Conservation (phyloP, 2,329 filamentous ascomycete genomes). For the Fusarium agapanthi region DNA sequence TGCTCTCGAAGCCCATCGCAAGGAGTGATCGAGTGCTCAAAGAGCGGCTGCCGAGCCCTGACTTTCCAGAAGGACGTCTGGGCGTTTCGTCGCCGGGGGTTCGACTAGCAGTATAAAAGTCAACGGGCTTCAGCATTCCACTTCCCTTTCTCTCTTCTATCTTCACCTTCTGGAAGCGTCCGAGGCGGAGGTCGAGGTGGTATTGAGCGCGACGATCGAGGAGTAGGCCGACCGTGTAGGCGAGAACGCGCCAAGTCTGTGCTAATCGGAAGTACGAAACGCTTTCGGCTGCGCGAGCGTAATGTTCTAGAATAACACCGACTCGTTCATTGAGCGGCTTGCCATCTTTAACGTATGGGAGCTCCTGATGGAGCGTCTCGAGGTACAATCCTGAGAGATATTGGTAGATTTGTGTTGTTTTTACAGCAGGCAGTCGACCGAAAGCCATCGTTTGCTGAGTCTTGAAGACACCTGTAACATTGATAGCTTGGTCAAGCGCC, state of each 20-base stretch:
- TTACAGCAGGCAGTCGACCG: slow-evolving; percentile 63
- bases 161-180: slow-evolving; percentile 49
- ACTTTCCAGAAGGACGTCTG: slow-evolving; percentile 43
- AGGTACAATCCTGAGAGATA: slow-evolving; percentile 67
- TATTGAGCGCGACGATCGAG: slow-evolving; percentile 64
- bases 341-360: slow-evolving; percentile 53
- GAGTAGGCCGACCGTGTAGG: slow-evolving; percentile 64
- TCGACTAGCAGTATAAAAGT: slow-evolving; percentile 37
- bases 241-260: slow-evolving; percentile 70
- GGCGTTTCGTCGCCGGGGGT: slow-evolving; percentile 51
- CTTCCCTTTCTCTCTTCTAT: slow-evolving; percentile 45
- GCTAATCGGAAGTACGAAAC: slow-evolving; percentile 67
- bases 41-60: slow-evolving; percentile 45
- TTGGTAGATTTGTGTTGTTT: slow-evolving; percentile 61
- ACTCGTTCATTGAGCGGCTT: slow-evolving; percentile 58
- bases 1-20: slow-evolving; percentile 67
- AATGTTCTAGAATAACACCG: slow-evolving; percentile 61
- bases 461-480: slow-evolving; percentile 64
- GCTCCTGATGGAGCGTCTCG: slow-evolving; percentile 58
- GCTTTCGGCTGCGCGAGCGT: slow-evolving; percentile 65
- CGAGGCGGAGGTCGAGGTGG: slow-evolving; percentile 61
- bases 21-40: slow-evolving; percentile 56
- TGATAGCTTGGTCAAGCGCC: slow-evolving; percentile 66
- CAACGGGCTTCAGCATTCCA: slow-evolving; percentile 39
- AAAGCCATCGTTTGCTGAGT: slow-evolving; percentile 71